A percentile compares a stretch with the other conserved stretches of the same genome.
Evolutionary conservation across 352 stramenopile species (phyloP).

Genomic region (Pythium utonaiense): DNA sequence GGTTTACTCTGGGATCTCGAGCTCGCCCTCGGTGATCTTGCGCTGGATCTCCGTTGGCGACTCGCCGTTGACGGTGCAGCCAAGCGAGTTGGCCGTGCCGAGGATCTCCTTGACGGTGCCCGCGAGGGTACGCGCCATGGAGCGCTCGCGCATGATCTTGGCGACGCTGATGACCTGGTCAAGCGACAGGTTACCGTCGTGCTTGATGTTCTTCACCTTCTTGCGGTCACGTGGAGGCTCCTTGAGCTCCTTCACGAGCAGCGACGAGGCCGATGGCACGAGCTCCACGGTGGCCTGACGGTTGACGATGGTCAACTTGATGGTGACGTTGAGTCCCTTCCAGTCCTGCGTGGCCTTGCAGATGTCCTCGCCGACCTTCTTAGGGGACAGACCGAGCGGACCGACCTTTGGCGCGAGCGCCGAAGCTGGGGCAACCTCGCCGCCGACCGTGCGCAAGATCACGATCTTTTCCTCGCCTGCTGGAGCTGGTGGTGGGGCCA

Average conservation of each 20-base stretch:
- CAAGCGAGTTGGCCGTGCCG: conserved; percentile 97
- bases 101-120: conserved; percentile 99
- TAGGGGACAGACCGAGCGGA: conserved; percentile 99
- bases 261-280: conserved; percentile 96
- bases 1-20: conserved; percentile 97
- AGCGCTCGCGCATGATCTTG: conserved; percentile 96
- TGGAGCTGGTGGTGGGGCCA: conserved; percentile 80
- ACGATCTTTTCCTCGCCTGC: conserved; percentile 91
- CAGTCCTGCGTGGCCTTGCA: conserved; percentile 99
- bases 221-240: conserved; percentile 99
- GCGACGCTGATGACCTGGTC: conserved; percentile 99
- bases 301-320: conserved; percentile 99
- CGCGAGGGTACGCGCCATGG: conserved; percentile 94
- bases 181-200: conserved; percentile 99
- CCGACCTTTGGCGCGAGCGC: conserved; percentile 99
- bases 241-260: conserved; percentile 99
- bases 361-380: conserved; percentile 99
- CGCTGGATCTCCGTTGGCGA: conserved; percentile 95
- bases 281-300: conserved; percentile 96
- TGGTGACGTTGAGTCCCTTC: conserved; percentile 99
- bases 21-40: conserved; percentile 95
- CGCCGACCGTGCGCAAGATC: conserved; percentile 98
- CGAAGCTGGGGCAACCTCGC: conserved; percentile 98
- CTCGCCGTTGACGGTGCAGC: conserved; percentile 99
- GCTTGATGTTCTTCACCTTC: conserved; percentile 99